Base-by-base conservation (phyloP, 345 rosid genomes). In the Salix caprea region DNA sequence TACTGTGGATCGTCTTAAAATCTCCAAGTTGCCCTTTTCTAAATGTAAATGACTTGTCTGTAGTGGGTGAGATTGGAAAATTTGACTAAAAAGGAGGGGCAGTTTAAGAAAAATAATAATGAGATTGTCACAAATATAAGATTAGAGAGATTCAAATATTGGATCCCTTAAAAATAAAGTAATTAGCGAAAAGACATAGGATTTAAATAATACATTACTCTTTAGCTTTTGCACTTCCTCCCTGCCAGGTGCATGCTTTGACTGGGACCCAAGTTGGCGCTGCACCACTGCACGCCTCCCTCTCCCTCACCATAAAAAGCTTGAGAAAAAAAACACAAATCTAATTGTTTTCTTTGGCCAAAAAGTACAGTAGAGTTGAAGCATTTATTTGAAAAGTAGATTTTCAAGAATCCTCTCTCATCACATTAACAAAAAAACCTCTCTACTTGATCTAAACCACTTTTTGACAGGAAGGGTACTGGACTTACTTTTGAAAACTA, bases 241-340 rank as follows among this genome's bases (percentile, higher is more conserved):
- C 62, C 15, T 48, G 48, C 69, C 56, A 64, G 14, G 30, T 70
- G 74, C 69, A 32, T 69, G 79, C 74, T 77, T 77, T 69, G 74
- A 76, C 74, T 70, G 48, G 79, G 79, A 13, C 74, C 79, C 62
- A 32, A 10, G 40, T 4, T 30, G 79, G 44, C 74, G 70, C 79
- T 70, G 74, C 74, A 60, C 74, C 61, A 76, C 64, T 77, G 79
- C 79, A 77, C 79, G 79, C 79, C 79, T 58, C 62, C n/a, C 79
- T 32, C 42, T 16, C 69, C 50, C 68, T 1, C 76, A 24, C 8
- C 18, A 40, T 54, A 44, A 58, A 74, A 24, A 56, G 44, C 26
- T 52, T 52, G n/a, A 30, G 70, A 15, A 52, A 2, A 34, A 19
- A 48, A 39, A 14, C 14, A n/a, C 39, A 65, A 65, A 28, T 21